Percentiles rank a stretch among this genome's conserved stretches.
Evolutionary conservation across 1,139 yeast genomes (phyloP).

Genomic region (Geotrichum klebahnii): DNA sequence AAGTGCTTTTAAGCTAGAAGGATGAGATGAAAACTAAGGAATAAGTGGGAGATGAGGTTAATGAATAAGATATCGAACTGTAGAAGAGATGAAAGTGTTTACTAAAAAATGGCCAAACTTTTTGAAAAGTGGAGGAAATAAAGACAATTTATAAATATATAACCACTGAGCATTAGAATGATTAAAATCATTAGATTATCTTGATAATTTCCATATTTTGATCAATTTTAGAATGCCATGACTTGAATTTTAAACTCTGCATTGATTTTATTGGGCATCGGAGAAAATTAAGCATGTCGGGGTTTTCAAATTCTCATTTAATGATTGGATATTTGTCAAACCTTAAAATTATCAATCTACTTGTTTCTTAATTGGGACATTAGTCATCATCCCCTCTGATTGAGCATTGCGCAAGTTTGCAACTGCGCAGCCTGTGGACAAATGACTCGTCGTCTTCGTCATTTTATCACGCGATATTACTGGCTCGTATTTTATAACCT

Average conservation of each 20-base stretch:
- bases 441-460: too few species aligned
- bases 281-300: too few species aligned
- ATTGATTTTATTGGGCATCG: background rate
- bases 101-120: background rate
- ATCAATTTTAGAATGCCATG: background rate
- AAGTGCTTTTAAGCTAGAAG: too few species aligned
- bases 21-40: too few species aligned
- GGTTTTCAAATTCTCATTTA: background rate
- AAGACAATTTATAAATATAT: too few species aligned
- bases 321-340: background rate
- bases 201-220: conserved; percentile 2
- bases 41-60: too few species aligned
- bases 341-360: background rate
- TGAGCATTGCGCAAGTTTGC: too few species aligned
- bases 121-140: background rate
- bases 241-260: background rate
- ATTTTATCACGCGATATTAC: background rate
- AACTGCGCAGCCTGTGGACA: too few species aligned
- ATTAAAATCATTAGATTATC: background rate
- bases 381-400: too few species aligned
- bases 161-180: too few species aligned
- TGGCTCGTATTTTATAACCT: background rate
- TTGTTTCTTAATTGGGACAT: background rate
- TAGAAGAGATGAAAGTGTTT: too few species aligned
- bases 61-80: too few species aligned